Evolutionary conservation across 106 monocot genomes (phyloP).

Genomic region (Platanthera zijinensis): DNA sequence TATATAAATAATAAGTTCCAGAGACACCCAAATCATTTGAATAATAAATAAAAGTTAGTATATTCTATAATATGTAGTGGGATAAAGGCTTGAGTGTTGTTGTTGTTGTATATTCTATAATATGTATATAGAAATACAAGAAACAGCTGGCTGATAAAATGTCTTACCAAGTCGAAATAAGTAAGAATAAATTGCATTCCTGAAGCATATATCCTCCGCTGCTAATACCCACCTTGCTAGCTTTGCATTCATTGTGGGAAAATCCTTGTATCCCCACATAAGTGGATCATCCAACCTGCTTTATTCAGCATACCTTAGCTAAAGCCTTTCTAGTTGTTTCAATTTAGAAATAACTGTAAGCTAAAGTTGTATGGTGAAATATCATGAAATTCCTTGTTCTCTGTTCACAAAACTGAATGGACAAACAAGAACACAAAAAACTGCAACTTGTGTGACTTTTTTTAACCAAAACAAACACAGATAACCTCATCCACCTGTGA

Average conservation of each 20-base stretch:
- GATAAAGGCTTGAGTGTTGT: too few relatives aligned
- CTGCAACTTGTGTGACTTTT: too few relatives aligned
- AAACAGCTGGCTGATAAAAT: neutral
- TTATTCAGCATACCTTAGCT: neutral
- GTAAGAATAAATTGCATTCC: slow-evolving; percentile 68
- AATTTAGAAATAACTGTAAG: neutral
- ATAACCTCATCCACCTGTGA: too few relatives aligned
- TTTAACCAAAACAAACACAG: too few relatives aligned
- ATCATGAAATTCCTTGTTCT: neutral
- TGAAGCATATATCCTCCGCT: slow-evolving; percentile 99
- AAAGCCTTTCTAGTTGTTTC: slow-evolving; percentile 2
- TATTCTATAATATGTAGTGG: neutral
- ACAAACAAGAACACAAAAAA: too few relatives aligned
- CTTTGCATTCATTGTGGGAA: slow-evolving; percentile 74
- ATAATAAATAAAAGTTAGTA: neutral
- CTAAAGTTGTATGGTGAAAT: neutral
- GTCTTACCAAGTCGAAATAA: slow-evolving; percentile 78
- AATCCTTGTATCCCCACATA: slow-evolving; percentile 96
- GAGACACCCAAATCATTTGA: neutral
- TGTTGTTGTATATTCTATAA: neutral
- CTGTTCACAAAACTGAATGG: too few relatives aligned
- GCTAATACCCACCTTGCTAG: slow-evolving; percentile 85
- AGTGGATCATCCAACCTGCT: slow-evolving; percentile 94
- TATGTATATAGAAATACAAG: neutral
- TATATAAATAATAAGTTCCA: neutral